Evolutionary conservation across 441 rosid species (phyloP).

Genomic region (Gossypium gossypioides): DNA sequence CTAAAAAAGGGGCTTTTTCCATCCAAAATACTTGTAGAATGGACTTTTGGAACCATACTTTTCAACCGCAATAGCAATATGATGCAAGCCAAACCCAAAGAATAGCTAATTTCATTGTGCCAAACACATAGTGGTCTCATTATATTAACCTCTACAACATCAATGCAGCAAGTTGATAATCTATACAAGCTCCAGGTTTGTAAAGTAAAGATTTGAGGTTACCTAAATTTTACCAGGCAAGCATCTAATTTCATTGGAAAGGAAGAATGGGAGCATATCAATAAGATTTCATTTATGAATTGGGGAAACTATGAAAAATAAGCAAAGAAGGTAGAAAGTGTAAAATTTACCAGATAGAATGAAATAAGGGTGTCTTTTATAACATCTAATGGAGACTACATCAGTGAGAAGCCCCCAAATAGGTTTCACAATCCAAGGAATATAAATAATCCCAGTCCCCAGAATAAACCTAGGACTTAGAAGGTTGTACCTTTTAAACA

Average conservation of each 20-base stretch:
- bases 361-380: constrained; percentile 74
- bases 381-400: constrained; percentile 70
- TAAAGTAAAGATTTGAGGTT: neutral
- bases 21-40: too few relatives aligned
- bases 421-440: constrained; percentile 94
- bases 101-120: neutral
- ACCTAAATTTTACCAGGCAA: neutral
- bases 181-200: neutral
- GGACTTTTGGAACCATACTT: too few relatives aligned
- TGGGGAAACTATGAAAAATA: neutral
- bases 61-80: too few relatives aligned
- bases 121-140: neutral
- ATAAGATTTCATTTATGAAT: neutral
- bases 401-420: constrained; percentile 94
- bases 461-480: constrained; percentile 66
- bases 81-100: neutral
- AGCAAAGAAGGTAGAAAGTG: neutral
- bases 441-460: constrained; percentile 35
- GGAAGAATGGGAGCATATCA: neutral
- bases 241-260: neutral
- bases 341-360: constrained; percentile 42
- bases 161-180: neutral
- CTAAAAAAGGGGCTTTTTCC: too few relatives aligned
- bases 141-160: neutral
- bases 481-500: constrained; percentile 87